These are phyloP conservation scores for Mucor racemosus DNA, from an alignment of 371 early-diverging fungal genomes.

Conservation along the genomic window DNA sequence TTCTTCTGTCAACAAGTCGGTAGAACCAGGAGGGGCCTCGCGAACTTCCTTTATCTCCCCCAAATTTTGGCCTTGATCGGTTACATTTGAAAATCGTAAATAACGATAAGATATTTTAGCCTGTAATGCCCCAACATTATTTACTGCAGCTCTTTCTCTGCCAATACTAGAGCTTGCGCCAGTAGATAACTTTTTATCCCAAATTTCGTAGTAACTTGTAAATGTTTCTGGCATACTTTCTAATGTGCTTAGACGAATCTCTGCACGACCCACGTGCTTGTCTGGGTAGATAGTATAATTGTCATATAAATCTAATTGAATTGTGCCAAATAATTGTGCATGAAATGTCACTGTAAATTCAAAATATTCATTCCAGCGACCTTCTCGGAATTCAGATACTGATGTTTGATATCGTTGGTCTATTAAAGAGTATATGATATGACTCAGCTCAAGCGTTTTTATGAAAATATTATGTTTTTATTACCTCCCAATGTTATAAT, in stretches of 20 bases:
- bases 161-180: conserved; percentile 65
- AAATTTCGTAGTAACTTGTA: conserved; percentile 72
- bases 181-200: conserved; percentile 65
- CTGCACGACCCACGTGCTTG: conserved; percentile 74
- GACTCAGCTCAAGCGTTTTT: background rate
- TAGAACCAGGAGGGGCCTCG: background rate
- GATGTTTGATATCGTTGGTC: conserved; percentile 74
- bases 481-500: conserved; percentile 52
- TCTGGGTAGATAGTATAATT: conserved; percentile 63
- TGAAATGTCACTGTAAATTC: conserved; percentile 78
- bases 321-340: conserved; percentile 77
- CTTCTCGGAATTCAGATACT: conserved; percentile 61
- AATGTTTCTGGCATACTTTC: conserved; percentile 71
- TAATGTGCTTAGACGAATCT: conserved; percentile 67
- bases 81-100: conserved; percentile 24
- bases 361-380: conserved; percentile 77
- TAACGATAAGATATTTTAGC: conserved; percentile 66
- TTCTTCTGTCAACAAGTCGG: conserved; percentile 25
- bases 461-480: background rate
- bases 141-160: conserved; percentile 54
- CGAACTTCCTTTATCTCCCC: conserved; percentile 1
- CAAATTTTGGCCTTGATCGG: background rate
- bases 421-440: conserved; percentile 14
- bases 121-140: conserved; percentile 72
- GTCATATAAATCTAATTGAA: conserved; percentile 78